Conservation (phyloP, 192 early-diverging fungal genomes). For the Gryganskiella cystojenkinii region DNA sequence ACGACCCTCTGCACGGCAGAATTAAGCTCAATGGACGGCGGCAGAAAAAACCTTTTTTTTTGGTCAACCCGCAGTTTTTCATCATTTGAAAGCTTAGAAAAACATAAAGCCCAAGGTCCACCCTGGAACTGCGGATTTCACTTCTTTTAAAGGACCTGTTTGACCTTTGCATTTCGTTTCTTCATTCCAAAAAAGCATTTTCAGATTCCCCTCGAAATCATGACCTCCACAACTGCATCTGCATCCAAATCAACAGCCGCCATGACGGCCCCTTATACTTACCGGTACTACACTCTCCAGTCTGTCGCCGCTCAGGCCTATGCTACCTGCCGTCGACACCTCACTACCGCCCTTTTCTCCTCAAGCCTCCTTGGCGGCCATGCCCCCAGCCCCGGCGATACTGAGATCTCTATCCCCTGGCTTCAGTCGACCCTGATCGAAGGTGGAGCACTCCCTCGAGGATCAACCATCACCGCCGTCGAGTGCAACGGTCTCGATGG, state of each 20-base stretch:
- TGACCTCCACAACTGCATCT: slow-evolving; percentile 1
- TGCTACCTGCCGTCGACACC: slow-evolving; percentile 12
- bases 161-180: background rate
- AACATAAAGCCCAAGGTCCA: too few relatives aligned
- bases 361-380: slow-evolving; percentile 10
- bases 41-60: too few relatives aligned
- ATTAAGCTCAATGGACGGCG: too few relatives aligned
- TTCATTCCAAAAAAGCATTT: background rate
- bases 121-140: slow-evolving; percentile 6
- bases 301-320: slow-evolving; percentile 24
- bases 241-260: background rate
- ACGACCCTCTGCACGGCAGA: too few relatives aligned
- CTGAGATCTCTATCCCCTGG: slow-evolving; percentile 28
- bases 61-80: too few relatives aligned
- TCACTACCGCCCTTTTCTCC: slow-evolving; percentile 12
- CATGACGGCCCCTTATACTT: slow-evolving; percentile 6
- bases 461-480: slow-evolving; percentile 8
- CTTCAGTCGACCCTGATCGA: slow-evolving; percentile 10
- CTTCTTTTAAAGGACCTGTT: background rate
- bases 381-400: slow-evolving; percentile 30
- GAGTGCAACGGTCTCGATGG: slow-evolving; percentile 31
- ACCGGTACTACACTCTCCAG: slow-evolving; percentile 22
- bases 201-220: too few relatives aligned
- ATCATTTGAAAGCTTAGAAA: too few relatives aligned
- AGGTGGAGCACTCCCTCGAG: slow-evolving; percentile 5